Evolutionary conservation across 768 basidiomycete genomes (phyloP), one percentile per base, ranked within the genome.

Genomic region (Boletus sensibilis): DNA sequence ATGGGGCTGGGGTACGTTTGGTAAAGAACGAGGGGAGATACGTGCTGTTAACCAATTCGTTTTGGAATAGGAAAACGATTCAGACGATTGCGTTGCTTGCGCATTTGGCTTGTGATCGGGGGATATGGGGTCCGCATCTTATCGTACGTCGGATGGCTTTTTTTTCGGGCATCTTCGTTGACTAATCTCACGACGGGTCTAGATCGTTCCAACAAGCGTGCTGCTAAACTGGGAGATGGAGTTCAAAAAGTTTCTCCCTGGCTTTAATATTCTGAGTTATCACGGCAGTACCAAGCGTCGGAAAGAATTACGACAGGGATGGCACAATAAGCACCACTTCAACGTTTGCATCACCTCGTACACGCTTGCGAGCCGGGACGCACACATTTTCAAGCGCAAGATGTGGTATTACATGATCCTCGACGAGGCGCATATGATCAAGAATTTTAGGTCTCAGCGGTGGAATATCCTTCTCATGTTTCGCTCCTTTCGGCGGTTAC

Each of bases 351-450:
- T 97, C 70, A 97, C 94, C 0, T 94, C 92, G 18, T 97, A 97
- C 69, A 88, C 92, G 5, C 82, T 96, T 27, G 94, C 92, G n/a
- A 87, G 90, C 66, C 85, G 90, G 38, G 94, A 97, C 68, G 87
- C 91, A 50, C 85, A 91, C 64, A 88, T 94, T 18, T 94, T 96
- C 78, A 92, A 92, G 72, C 85, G 94, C 41, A 95, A 93, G 74
- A 77, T 83, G 47, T 96, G 94, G 94, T 92, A 94, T 68, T 97
- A 97, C 65, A 91, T 97, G 88, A 85, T 97, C 52, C 84, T 97
- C 6, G 94, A 97, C 68, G 94, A 97, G 72, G 94, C 94, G 8
- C 94, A 97, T 68, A 96, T 95, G 85, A 94, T 97, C 84, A 95
- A 95, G 76, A 97, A 97, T 70, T 96, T 95, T 76, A 86, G 87